phyloP scores from a whole-genome alignment of 78 protist genomes.

The slime mould (Dictyostelium discoideum) region DNA sequence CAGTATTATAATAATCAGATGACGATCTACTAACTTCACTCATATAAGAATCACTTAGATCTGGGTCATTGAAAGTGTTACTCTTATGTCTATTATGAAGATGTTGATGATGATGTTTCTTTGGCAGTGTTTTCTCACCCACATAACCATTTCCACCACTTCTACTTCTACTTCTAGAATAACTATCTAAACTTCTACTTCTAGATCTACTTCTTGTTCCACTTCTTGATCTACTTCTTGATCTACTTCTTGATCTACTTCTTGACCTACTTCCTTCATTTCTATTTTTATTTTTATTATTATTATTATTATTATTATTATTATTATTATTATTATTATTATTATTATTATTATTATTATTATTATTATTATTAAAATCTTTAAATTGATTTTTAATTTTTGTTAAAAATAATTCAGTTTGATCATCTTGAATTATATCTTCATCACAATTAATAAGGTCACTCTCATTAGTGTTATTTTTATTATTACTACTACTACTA shows the following conservation, averaged over 20 bases:
- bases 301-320: background rate
- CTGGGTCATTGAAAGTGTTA: background rate
- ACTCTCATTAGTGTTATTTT: background rate
- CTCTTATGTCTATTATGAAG: background rate
- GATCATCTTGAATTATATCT: background rate
- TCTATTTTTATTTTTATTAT: background rate
- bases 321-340: background rate
- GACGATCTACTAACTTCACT: constrained; percentile 28
- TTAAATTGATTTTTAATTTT: background rate
- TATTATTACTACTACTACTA: too few relatives aligned
- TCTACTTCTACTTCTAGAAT: background rate
- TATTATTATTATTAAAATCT: background rate
- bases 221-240: background rate
- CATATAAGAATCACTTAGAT: constrained; percentile 5
- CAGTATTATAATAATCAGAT: background rate
- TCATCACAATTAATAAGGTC: background rate
- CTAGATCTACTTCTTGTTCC: background rate
- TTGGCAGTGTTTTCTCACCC: background rate
- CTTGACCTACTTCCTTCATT: background rate
- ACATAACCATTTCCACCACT: background rate
- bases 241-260: background rate
- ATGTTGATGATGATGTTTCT: background rate
- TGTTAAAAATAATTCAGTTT: background rate
- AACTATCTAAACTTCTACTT: background rate
- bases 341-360: background rate